These are phyloP conservation scores for Phialophora macrospora DNA, from an alignment of 2,329 filamentous ascomycete genomes.

Conservation along the genomic window DNA sequence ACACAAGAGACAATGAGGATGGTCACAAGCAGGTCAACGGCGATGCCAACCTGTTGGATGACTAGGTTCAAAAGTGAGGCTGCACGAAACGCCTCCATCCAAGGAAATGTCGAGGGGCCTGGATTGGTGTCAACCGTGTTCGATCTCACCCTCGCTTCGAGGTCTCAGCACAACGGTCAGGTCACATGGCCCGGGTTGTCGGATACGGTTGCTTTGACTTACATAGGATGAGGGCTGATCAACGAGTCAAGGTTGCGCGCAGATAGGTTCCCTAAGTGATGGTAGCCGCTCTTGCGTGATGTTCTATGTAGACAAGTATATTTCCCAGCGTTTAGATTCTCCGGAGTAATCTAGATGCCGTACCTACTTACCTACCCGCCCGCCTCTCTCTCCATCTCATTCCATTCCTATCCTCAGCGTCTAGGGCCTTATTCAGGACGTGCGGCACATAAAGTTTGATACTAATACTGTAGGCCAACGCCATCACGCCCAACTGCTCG, in stretches of 20 bases:
- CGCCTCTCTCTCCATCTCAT: too few species aligned
- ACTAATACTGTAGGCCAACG: too few species aligned
- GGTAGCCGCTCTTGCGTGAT: background rate
- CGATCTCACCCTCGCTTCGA: background rate
- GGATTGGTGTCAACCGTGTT: background rate
- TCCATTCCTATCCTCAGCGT: too few species aligned
- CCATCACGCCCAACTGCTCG: too few species aligned
- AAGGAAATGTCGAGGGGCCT: background rate
- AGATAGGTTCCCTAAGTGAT: background rate
- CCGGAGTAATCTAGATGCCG: too few species aligned
- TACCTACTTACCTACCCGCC: too few species aligned
- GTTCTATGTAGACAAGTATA: background rate
- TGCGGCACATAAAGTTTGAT: too few species aligned
- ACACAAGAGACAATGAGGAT: conserved; percentile 52
- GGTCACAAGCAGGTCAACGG: conserved; percentile 40
- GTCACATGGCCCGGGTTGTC: background rate
- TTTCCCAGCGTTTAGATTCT: too few species aligned
- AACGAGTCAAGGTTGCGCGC: background rate
- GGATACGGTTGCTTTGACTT: background rate
- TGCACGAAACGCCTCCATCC: background rate
- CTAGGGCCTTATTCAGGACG: too few species aligned
- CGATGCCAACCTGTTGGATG: conserved; percentile 35
- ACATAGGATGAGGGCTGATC: background rate
- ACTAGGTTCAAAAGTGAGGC: conserved; percentile 19
- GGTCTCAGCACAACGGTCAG: background rate